phyloP scores from a whole-genome alignment of 805 yeast species.

The Zygoascus tannicola region DNA sequence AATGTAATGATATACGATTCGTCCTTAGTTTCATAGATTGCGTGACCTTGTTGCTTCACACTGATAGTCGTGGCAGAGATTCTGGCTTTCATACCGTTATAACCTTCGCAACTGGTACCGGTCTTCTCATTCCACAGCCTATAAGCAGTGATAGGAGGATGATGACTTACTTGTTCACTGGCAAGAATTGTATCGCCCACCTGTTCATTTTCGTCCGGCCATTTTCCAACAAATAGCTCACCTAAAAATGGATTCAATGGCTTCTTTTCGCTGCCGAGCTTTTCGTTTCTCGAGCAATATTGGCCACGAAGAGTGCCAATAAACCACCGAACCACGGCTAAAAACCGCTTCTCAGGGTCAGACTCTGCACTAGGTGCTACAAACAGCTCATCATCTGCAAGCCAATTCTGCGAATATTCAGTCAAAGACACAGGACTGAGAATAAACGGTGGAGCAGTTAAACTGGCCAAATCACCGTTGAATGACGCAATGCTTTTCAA shows the following conservation, averaged over 20 bases:
- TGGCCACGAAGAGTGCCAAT: slow-evolving; percentile 86
- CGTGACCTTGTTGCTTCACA: slow-evolving; percentile 91
- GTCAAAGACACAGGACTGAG: slow-evolving; percentile 79
- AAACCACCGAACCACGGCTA: slow-evolving; percentile 86
- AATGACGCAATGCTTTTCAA: slow-evolving; percentile 84
- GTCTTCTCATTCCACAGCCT: slow-evolving; percentile 65
- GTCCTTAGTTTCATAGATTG: slow-evolving; percentile 44
- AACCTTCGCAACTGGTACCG: slow-evolving; percentile 70
- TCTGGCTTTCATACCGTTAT: slow-evolving; percentile 78
- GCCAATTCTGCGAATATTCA: slow-evolving; percentile 95
- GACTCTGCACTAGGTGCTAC: slow-evolving; percentile 50
- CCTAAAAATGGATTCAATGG: slow-evolving; percentile 96
- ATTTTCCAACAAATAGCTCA: slow-evolving; percentile 84
- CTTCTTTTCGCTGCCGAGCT: slow-evolving; percentile 92
- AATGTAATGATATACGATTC: slow-evolving; percentile 70
- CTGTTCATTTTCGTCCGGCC: slow-evolving; percentile 49
- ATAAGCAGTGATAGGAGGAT: slow-evolving; percentile 96
- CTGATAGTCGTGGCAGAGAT: slow-evolving; percentile 69
- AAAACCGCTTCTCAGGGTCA: slow-evolving; percentile 49
- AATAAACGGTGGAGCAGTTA: slow-evolving; percentile 97
- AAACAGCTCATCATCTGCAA: slow-evolving; percentile 79
- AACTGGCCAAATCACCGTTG: slow-evolving; percentile 84
- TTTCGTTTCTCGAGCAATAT: slow-evolving; percentile 85
- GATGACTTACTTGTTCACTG: slow-evolving; percentile 94
- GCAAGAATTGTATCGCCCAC: slow-evolving; percentile 53